Evolutionary conservation across 805 yeast genomes (phyloP), one percentile per base, ranked within the genome.

Genomic region (Pichia paraexigua): DNA sequence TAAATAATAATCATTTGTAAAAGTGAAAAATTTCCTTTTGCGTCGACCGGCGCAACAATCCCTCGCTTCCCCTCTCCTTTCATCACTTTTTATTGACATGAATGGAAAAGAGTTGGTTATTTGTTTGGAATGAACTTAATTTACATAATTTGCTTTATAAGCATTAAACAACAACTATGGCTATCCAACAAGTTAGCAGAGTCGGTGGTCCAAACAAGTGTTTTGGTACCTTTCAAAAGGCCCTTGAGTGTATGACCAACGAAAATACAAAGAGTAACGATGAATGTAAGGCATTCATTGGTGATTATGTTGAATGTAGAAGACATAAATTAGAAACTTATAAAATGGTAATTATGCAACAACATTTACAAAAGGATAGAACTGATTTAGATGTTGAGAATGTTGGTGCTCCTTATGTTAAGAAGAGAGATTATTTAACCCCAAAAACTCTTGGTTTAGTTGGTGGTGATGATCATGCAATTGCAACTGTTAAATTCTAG

Each of bases 151-250:
- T 18, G 4, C 21, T 6, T 11, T 8, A 4, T 24, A 24, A 24
- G 25, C 25, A 27, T 24, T 11, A 24, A 27, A 20, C 24, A 22
- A 15, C 15, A 48, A 50, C 17, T 18, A 65, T 65, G 69, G 68
- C 69, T 46, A 59, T 65, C 49, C 68, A 63, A 51, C 69, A 65
- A 57, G 63, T 65, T 37, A 61, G 68, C 48, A 60, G 67, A 53
- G 61, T 60, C 47, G 72, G 73, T 21, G 73, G 71, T 25, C 73
- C 73, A 43, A 67, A 63, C 61, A 64, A 60, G 48, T 69, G 73
- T 57, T 69, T 68, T 57, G 69, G 67, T 28, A 62, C 63, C 32
- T 69, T 68, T 53, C 73, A 69, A 52, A 64, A 65, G 48, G 71
- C 70, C 8, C 60, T 69, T 22, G 73, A 69, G 57, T 69, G 73